These are phyloP conservation scores for Russula olivacea DNA, from an alignment of 768 basidiomycete genomes.

Conservation along the genomic window DNA sequence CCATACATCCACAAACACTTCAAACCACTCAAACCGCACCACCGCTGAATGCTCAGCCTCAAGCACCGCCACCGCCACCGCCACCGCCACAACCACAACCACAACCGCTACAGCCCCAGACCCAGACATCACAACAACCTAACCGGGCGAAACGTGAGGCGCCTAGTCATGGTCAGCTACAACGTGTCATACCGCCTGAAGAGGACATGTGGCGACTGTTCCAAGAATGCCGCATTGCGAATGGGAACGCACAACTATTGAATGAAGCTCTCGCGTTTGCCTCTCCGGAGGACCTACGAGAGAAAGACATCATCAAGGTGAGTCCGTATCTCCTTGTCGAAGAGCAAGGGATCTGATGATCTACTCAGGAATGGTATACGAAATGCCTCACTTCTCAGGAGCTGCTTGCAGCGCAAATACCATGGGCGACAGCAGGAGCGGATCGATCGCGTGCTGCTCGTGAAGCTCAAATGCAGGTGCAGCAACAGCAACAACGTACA, in stretches of 20 bases:
- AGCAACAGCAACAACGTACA: constrained; percentile 20
- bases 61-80: constrained; percentile 2
- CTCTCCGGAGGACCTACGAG: constrained; percentile 61
- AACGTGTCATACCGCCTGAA: constrained; percentile 59
- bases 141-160: constrained; percentile 24
- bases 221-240: constrained; percentile 80
- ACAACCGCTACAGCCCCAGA: neutral
- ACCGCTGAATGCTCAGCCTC: neutral
- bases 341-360: constrained; percentile 1
- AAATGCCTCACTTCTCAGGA: constrained; percentile 82
- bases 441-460: constrained; percentile 51
- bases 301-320: constrained; percentile 61
- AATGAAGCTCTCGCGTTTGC: constrained; percentile 64
- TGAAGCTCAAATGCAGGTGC: constrained; percentile 17
- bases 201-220: constrained; percentile 81
- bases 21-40: neutral
- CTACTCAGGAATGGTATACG: constrained; percentile 68
- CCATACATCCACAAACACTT: constrained; percentile 15
- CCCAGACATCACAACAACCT: constrained; percentile 1
- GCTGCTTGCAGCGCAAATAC: constrained; percentile 79
- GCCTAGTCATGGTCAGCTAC: constrained; percentile 27
- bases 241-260: constrained; percentile 72
- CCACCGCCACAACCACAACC: constrained; percentile 8
- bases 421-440: constrained; percentile 83
- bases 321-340: constrained; percentile 23